Percentiles rank a stretch among this genome's conserved stretches.
Evolutionary conservation across 2,329 filamentous ascomycete species (phyloP).

Genomic region (Botrytis tulipae): DNA sequence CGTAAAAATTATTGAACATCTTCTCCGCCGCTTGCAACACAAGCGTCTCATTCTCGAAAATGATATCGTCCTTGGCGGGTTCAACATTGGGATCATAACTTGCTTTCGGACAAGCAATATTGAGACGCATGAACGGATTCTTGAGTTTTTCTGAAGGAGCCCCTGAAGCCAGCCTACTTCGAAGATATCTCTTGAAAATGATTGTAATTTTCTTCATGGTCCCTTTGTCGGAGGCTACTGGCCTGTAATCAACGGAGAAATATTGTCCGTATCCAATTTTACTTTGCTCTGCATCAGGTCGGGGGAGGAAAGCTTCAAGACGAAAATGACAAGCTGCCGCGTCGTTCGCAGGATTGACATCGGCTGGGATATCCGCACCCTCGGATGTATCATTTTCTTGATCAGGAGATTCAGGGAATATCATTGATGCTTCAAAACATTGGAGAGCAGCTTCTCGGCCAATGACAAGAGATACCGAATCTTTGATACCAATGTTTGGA

Average conservation of each 20-base stretch:
- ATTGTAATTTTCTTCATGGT: slow-evolving; percentile 58
- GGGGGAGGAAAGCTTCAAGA: slow-evolving; percentile 60
- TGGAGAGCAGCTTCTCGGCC: slow-evolving; percentile 55
- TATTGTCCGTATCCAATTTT: slow-evolving; percentile 55
- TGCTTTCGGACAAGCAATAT: slow-evolving; percentile 58
- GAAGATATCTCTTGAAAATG: slow-evolving; percentile 53
- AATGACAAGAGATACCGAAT: slow-evolving; percentile 61
- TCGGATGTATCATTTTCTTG: neutral
- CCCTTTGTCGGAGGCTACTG: slow-evolving; percentile 55
- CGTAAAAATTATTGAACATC: slow-evolving; percentile 35
- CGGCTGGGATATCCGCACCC: neutral
- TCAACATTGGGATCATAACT: slow-evolving; percentile 73
- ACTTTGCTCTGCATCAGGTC: slow-evolving; percentile 44
- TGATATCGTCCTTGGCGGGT: slow-evolving; percentile 67
- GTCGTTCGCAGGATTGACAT: neutral
- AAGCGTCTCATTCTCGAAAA: slow-evolving; percentile 57
- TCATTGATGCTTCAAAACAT: slow-evolving; percentile 46
- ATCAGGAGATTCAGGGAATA: slow-evolving; percentile 26
- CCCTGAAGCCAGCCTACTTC: slow-evolving; percentile 31
- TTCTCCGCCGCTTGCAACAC: slow-evolving; percentile 41
- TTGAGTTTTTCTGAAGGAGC: slow-evolving; percentile 38
- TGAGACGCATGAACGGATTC: slow-evolving; percentile 61
- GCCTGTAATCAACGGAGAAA: slow-evolving; percentile 67
- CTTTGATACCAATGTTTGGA: slow-evolving; percentile 48
- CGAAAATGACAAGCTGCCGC: slow-evolving; percentile 38